Base-by-base conservation (phyloP, 768 basidiomycete species). In the Glaciozyma martinii region DNA sequence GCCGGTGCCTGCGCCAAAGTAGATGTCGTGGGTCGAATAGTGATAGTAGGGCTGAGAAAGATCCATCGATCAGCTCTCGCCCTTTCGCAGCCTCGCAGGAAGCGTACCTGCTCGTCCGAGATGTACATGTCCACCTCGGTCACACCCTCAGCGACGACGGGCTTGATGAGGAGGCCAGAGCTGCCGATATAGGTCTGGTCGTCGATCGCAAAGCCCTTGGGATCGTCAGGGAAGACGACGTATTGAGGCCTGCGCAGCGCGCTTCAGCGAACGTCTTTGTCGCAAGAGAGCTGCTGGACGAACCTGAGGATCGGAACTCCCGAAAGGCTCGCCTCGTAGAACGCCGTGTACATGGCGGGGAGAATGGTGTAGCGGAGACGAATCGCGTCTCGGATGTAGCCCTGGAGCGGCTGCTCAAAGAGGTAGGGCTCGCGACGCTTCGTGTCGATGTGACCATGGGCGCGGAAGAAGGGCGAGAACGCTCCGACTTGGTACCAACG, bases 261-360 rank as follows among this genome's bases (percentile, higher is more conserved):
- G 49, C 52, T 12, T 52, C 15, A 29, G 27, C 42, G 21, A 46
- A 13, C 46, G 43, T 10, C 25, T 9, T 23, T 23, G 43, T 30
- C 32, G 57, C 8, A 37, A 12, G 55, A 12, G 59, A 30, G 33
- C 15, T 8, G 12, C 21, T 19, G 37, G n/a, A 19, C 59, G 19
- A 15, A 70, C 59, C 64, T 50, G 8, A 94, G 76, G 59, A 97
- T 82, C 3, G 94, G 92, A 30, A 86, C 74, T 1, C 94, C 94
- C 9, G 82, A 85, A 16, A 86, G 80, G 67, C 85, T 87, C 10
- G 90, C 85, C 75, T 97, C 89, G 50, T 85, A 82, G 84, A 98
- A 97, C 3, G 89, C 89, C n/a, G 89, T 97, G 76, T 99, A 99
- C 93, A 94, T 97, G 21, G 93, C 81, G 0, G 91, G 90, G 32